phyloP scores from a whole-genome alignment of 768 basidiomycete genomes.

The Boletus rubropictus region DNA sequence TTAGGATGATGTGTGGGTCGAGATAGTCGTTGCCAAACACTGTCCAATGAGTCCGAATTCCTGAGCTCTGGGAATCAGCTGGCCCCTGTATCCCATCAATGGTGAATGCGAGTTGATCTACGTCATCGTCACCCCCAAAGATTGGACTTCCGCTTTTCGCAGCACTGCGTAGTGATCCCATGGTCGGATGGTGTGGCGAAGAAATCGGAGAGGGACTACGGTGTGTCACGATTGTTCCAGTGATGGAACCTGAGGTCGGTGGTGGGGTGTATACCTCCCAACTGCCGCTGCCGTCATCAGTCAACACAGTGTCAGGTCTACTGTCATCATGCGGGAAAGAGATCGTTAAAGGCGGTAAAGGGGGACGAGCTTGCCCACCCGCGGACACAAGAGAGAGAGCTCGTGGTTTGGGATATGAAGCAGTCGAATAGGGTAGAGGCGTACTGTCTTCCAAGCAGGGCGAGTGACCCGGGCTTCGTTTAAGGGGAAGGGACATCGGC shows the following conservation, averaged over 20 bases:
- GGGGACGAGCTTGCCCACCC: constrained; percentile 39
- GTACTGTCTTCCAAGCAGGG: constrained; percentile 21
- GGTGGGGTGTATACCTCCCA: constrained; percentile 65
- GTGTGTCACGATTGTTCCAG: constrained; percentile 41
- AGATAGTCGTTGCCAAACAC: constrained; percentile 30
- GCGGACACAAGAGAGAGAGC: constrained; percentile 30
- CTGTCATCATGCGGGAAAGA: constrained; percentile 43
- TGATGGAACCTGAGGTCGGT: constrained; percentile 47
- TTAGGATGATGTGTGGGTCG: constrained; percentile 29
- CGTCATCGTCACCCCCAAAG: constrained; percentile 42
- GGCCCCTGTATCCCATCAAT: constrained; percentile 18
- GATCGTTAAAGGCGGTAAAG: constrained; percentile 41
- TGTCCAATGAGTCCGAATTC: constrained; percentile 18
- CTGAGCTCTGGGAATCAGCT: constrained; percentile 11
- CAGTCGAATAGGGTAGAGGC: constrained; percentile 13
- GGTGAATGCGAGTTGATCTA: constrained; percentile 50
- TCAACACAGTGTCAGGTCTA: constrained; percentile 46
- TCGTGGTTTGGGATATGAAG: constrained; percentile 11
- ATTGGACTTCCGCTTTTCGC: constrained; percentile 33
- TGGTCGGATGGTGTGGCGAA: constrained; percentile 9
- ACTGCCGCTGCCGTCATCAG: constrained; percentile 44
- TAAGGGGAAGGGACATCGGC: constrained; percentile 19
- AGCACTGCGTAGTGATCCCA: constrained; percentile 38
- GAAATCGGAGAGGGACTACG: constrained; percentile 30
- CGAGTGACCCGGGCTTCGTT: constrained; percentile 26